Base-by-base conservation (phyloP, 2,329 filamentous ascomycete species). In the Colletotrichum gloeosporioides region DNA sequence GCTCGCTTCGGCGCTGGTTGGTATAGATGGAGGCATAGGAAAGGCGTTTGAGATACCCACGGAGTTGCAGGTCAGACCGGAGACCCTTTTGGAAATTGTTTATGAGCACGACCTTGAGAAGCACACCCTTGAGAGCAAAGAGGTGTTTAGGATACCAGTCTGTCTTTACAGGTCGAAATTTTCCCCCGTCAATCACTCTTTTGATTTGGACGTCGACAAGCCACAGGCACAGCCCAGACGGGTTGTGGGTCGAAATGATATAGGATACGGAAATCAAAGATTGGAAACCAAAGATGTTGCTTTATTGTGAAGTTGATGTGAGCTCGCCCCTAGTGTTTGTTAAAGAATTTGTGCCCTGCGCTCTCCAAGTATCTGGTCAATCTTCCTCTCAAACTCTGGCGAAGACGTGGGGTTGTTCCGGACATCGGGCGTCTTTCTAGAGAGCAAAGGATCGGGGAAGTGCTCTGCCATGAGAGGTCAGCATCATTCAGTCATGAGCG, bases 391-490 rank as follows among this genome's bases (percentile, higher is more conserved):
- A 73, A 82, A 83, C 76, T 87, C 86, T 4, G 80, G 77, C 6
- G 87, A 87, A 10, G 88, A 82, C 2, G 84, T 84, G 1, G 87
- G 86, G 69, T 84, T 83, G 77, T 83, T 78, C 73, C 82, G 78
- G 67, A 85, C 78, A 73, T 80, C 81, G 6, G 83, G 72, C 4
- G 81, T 78, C 63, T 82, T 78, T 29, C 86, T 83, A 29, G 86
- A 84, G 16, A 84, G 78, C 71, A 91, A 82, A 36, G 89, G 89
- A 75, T 91, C 89, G 9, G 85, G 85, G 68, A 87, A 89, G 49
- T 87, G 84, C 69, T 81, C 83, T 84, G 63, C n/a, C 22, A 55
- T n/a, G 31, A 49, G 9, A 12, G 13, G 68, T 71, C 55, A 71
- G 55, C 59, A 18, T 62, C 44, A 53, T 53, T 25, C n/a, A 53